phyloP scores from a whole-genome alignment of 805 yeast genomes.

The Candida krabiensis region DNA sequence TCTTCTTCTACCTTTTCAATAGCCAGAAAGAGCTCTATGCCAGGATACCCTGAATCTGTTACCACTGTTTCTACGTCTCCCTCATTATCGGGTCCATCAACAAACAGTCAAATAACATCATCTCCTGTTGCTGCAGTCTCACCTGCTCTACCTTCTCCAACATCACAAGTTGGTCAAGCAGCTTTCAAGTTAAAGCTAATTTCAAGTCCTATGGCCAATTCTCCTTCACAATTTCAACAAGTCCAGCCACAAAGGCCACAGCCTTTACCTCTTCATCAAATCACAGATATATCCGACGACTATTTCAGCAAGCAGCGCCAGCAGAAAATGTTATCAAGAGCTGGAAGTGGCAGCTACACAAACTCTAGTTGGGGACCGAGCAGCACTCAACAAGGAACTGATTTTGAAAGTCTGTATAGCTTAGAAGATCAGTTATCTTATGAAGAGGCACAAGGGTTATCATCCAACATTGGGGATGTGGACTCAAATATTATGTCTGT shows the following conservation, averaged over 20 bases:
- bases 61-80: conserved; percentile 8
- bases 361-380: conserved; percentile 3
- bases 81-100: conserved; percentile 9
- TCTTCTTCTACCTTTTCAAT: conserved; percentile 9
- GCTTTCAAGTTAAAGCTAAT: background rate
- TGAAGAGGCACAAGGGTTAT: conserved; percentile 1
- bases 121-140: conserved; percentile 10
- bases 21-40: conserved; percentile 7
- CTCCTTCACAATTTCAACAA: conserved; percentile 1
- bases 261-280: conserved; percentile 13
- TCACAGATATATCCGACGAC: conserved; percentile 26
- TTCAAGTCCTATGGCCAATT: background rate
- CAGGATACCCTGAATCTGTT: conserved; percentile 2
- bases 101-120: conserved; percentile 4
- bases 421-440: conserved; percentile 11
- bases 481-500: background rate
- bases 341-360: background rate
- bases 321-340: conserved; percentile 2
- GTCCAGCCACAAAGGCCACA: conserved; percentile 7
- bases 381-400: conserved; percentile 4
- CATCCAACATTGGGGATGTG: background rate
- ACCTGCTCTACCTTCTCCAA: conserved; percentile 8
- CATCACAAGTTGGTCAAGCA: background rate
- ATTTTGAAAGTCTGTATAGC: conserved; percentile 18
- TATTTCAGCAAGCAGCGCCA: conserved; percentile 23